Evolutionary conservation across 148 eudicot species (phyloP), one percentile per base, ranked within the genome.

Genomic region (Amaranthus hypochondriacus): DNA sequence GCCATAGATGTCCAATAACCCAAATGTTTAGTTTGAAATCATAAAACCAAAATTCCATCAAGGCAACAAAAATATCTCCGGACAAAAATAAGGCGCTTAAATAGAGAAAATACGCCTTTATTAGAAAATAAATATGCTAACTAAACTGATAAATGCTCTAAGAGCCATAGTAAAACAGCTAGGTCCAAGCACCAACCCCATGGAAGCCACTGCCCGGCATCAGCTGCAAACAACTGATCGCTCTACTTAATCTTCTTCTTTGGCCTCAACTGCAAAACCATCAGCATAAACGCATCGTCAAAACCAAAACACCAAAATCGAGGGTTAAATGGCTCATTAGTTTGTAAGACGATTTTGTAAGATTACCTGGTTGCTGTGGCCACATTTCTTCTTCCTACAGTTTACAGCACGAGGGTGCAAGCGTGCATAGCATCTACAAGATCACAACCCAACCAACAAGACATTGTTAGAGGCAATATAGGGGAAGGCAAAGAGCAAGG

Each of bases 241-340:
- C 56, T 83, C 85, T 83, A 83, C 85, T 83, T 83, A 48, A 83
- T 74, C 81, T 83, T 83, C 81, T 83, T 80, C 83, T 83, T 83
- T 44, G 86, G 86, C 86, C 86, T 83, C 83, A 83, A 71, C 86
- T 80, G 83, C 79, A 70, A 59, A 49, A 2, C 60, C 51, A 28
- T 49, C 2, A 21, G 3, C 7, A 3, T 2, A 47, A 64, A 3
- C 4, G 10, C 48, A 50, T 4, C 56, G 56, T 49, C 46, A 9
- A n/a, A 28, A 12, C 57, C 18, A n/a, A 4, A 44, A 59, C 2
- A 18, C 9, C 3, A 47, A 39, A 56, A 9, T 48, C 46, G 56
- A n/a, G 21, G 5, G 11, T 1, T 21, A n/a, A 12, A 5, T 7
- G 9, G 28, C 39, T 28, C 39, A 28, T 28, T 28, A 0, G 39